Conservation (phyloP, 78 protist species). For the Monosiga brevicollis region DNA sequence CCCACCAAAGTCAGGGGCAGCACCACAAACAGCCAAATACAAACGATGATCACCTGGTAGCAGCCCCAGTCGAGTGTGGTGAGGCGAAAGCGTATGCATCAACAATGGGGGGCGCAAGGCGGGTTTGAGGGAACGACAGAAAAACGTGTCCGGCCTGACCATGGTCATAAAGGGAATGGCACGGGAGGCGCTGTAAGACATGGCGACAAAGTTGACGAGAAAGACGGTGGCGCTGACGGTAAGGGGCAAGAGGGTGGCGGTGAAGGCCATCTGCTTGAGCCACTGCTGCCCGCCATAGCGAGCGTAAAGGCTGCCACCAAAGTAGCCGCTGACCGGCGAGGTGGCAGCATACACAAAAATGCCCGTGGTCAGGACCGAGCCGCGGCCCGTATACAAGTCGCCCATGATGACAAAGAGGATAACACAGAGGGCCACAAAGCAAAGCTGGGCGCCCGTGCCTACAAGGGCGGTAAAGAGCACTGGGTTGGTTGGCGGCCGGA, state of each 20-base stretch:
- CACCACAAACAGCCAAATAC: conserved; percentile 57
- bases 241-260: conserved; percentile 44
- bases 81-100: neutral
- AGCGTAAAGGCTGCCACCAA: conserved; percentile 28
- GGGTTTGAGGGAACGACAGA: neutral
- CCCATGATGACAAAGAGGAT: conserved; percentile 36
- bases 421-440: conserved; percentile 10
- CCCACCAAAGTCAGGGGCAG: conserved; percentile 78
- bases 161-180: conserved; percentile 35
- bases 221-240: neutral
- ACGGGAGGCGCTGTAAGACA: conserved; percentile 25
- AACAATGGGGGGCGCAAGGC: neutral
- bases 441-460: conserved; percentile 68
- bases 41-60: conserved; percentile 5
- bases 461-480: conserved; percentile 40
- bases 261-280: conserved; percentile 52
- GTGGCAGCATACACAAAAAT: conserved; percentile 48
- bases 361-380: conserved; percentile 29
- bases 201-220: conserved; percentile 58
- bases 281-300: conserved; percentile 39
- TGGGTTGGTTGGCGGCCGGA: conserved; percentile 51
- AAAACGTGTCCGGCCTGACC: neutral
- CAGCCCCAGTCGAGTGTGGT: neutral
- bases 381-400: conserved; percentile 48
- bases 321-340: conserved; percentile 39